phyloP scores from a whole-genome alignment of 225 moss, liverwort and hornwort genomes.

The Physcomitrium patens region DNA sequence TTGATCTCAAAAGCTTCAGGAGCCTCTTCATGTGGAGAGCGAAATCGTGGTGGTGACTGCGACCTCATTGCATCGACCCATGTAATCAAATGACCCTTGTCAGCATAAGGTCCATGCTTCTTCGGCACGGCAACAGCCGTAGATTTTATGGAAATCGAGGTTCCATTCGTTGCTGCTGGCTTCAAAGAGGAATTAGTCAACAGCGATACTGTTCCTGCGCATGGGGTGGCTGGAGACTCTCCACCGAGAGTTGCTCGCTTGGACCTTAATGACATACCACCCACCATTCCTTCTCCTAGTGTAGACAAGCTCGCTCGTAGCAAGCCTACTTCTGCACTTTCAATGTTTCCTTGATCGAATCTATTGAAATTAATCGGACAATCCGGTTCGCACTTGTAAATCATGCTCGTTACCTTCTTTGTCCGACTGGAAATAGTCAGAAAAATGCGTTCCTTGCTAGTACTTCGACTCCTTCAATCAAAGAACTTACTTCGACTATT shows the following conservation, averaged over 20 bases:
- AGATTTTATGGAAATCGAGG: constrained; percentile 29
- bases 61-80: constrained; percentile 92
- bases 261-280: constrained; percentile 49
- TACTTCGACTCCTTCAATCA: not conserved
- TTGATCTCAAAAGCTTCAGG: constrained; percentile 29
- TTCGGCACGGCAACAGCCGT: constrained; percentile 35
- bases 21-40: constrained; percentile 40
- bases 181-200: constrained; percentile 47
- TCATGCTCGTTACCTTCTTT: constrained; percentile 37
- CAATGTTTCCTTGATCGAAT: constrained; percentile 40
- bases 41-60: constrained; percentile 74
- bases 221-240: constrained; percentile 40
- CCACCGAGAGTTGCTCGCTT: constrained; percentile 44
- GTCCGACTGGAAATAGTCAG: not conserved
- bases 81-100: constrained; percentile 52
- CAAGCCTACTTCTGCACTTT: constrained; percentile 36
- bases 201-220: constrained; percentile 38
- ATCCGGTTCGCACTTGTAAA: constrained; percentile 32
- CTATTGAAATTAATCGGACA: constrained; percentile 35
- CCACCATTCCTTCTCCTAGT: constrained; percentile 47
- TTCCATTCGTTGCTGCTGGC: constrained; percentile 32
- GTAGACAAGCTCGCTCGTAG: constrained; percentile 42
- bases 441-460: not conserved
- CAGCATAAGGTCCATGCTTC: constrained; percentile 40
- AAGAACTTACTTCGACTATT: not conserved